Conservation (phyloP, 179 eudicot species). For the Sideroxylon spinosum region DNA sequence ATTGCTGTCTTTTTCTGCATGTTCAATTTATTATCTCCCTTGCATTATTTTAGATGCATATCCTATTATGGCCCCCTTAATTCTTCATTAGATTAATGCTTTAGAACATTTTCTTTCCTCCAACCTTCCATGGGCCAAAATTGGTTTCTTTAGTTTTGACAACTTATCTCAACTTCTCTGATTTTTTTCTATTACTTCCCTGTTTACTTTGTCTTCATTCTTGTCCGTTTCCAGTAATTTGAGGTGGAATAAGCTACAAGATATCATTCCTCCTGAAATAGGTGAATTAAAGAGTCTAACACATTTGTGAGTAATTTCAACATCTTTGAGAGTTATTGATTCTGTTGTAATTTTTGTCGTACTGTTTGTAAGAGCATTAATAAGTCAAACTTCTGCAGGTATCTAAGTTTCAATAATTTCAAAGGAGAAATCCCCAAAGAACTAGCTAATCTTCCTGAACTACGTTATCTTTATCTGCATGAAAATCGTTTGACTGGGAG, state of each 20-base stretch:
- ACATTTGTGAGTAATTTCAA: conserved; percentile 67
- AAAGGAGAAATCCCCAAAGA: conserved; percentile 98
- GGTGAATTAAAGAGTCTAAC: conserved; percentile 95
- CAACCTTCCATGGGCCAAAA: not conserved
- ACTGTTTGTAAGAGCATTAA: not conserved
- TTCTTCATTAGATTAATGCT: not conserved
- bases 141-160: not conserved
- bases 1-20: not conserved
- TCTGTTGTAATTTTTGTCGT: not conserved
- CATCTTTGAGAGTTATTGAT: conserved; percentile 3
- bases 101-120: not conserved
- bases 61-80: not conserved
- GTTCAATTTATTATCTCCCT: not conserved
- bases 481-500: conserved; percentile 89
- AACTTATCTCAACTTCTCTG: not conserved
- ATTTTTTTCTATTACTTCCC: not conserved
- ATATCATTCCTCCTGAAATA: conserved; percentile 89
- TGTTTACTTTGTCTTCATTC: conserved; percentile 9
- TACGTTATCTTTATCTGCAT: conserved; percentile 82
- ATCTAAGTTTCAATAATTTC: conserved; percentile 91
- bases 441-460: conserved; percentile 83
- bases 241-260: conserved; percentile 98
- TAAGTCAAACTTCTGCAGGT: conserved; percentile 38
- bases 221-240: conserved; percentile 53
- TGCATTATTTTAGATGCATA: not conserved